Evolutionary conservation across 2,329 filamentous ascomycete genomes (phyloP), one percentile per base, ranked within the genome.

Genomic region (Clarireedia hainanense): DNA sequence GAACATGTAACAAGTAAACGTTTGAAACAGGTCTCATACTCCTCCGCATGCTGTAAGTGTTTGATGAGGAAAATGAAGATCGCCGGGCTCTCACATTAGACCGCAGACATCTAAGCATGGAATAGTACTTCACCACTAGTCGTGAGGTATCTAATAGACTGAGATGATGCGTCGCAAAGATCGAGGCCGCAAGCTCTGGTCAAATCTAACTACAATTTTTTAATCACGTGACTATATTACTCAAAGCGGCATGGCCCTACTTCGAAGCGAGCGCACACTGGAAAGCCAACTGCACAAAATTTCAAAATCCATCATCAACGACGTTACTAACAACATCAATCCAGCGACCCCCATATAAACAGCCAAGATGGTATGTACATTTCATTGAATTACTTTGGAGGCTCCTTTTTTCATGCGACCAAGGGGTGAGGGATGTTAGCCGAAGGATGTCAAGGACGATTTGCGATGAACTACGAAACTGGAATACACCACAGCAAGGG

Each of bases 301-400:
- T 53, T 50, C 54, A 58, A 61, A 60, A 53, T 59, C 27, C 42
- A 26, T 42, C 42, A 26, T 37, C 53, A 55, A 55, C 57, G 52
- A 58, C 57, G 51, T 50, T 56, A 58, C 57, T 43, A 55, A 57
- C 55, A 55, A 57, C 56, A 55, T 43, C 55, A 47, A 58, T 50
- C 50, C 53, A 56, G 56, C 59, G 61, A 64, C 59, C 57, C 63
- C 55, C 52, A 51, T 54, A 50, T 59, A 62, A 59, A 61, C 59
- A 50, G 59, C 58, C 61, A 64, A 63, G 56, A 64, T 64, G 62
- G 61, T 64, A 61, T 20, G 62, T 64, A 49, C 37, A 57, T 57
- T 40, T 53, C n/a, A 24, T 48, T 34, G 12, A 14, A 24, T 26
- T 23, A 17, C 37, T 36, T 46, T 48, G 30, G 50, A 46, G 24